Base-by-base conservation (phyloP, 108 stramenopile genomes). In the Skeletonema costatum region DNA sequence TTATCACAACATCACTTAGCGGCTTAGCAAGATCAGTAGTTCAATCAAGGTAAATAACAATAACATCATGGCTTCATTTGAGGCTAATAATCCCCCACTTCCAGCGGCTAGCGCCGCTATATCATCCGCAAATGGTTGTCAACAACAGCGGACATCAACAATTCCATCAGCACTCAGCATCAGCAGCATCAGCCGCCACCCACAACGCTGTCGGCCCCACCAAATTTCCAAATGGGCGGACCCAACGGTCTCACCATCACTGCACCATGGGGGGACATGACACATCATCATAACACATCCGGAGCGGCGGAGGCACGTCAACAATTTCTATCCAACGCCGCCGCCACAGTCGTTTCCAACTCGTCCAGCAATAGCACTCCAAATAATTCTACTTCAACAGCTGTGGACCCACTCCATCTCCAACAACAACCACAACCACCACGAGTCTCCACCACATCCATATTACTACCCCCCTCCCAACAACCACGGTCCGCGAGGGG, bases 401-500 rank as follows among this genome's bases (percentile, higher is more conserved):
- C 16, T 4, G 44, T 46, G 44, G 44, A 56, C 25, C 53, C 53
- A 2, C 53, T 25, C 16, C 25, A 25, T 56, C 19, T 25, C 16
- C 53, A 51, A 51, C 50, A 51, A 7, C 11, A 2, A 51, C 50
- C 29, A 7, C 11, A 2, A 51, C 50, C 29, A 36, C 41, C 64
- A 19, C 64, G 29, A 32, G 36, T 36, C 36, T 2, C 53, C 53
- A 42, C 51, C 69, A 33, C 69, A 25, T 70, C 69, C 8, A 56
- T 70, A 42, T 4, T 70, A 12, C 69, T 70, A n/a, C 69, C 69
- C 16, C 48, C 44, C 29, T 51, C 69, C 32, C 69, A 70, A 19
- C 51, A 51, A 7, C 33, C 60, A 16, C 63, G 63, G 31, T 56
- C 53, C 19, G 21, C 19, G 1, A 3, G 25, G 53, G 51, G 53